Percentiles rank a stretch among this genome's conserved stretches.
Conservation (phyloP, 2,329 filamentous ascomycete species). For the Rhexocercosporidium sp. region DNA sequence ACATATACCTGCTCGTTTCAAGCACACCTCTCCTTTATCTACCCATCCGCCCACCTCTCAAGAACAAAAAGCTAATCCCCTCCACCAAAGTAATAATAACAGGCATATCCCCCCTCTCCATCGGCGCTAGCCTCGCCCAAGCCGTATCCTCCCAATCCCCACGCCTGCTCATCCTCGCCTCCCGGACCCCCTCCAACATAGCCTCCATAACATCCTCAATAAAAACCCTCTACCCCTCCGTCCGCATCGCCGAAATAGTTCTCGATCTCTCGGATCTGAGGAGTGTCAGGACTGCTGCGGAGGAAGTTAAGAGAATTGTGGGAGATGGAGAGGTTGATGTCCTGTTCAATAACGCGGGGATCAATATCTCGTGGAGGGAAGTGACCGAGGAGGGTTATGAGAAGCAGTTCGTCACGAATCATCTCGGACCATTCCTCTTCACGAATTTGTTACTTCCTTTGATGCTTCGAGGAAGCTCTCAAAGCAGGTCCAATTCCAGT, state of each 20-base stretch:
- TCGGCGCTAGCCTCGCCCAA: constrained; percentile 27
- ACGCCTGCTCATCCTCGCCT: constrained; percentile 23
- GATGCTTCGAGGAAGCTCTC: too few species aligned
- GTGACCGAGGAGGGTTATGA: constrained; percentile 45
- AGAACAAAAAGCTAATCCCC: too few species aligned
- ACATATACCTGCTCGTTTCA: too few species aligned
- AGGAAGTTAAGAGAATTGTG: constrained; percentile 48
- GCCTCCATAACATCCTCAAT: constrained; percentile 14
- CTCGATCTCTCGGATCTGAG: constrained; percentile 48
- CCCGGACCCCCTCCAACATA: constrained; percentile 21
- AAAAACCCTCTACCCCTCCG: constrained; percentile 8
- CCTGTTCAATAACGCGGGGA: constrained; percentile 47
- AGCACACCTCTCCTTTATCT: too few species aligned
- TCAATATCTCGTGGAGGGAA: constrained; percentile 44
- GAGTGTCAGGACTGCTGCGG: constrained; percentile 47
- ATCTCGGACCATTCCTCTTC: constrained; percentile 24
- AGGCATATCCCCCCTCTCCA: constrained; percentile 29
- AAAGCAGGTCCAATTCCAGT: neutral
- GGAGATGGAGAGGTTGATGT: constrained; percentile 26
- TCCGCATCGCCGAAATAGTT: constrained; percentile 8
- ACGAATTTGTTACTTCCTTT: constrained; percentile 27
- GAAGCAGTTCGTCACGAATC: constrained; percentile 25
- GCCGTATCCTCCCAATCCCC: constrained; percentile 35
- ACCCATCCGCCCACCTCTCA: too few species aligned
- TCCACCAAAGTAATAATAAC: constrained; percentile 31